A percentile compares a stretch with the other conserved stretches of the same genome.
phyloP scores from a whole-genome alignment of 2,329 filamentous ascomycete genomes.

The Xylariaceae sp. region DNA sequence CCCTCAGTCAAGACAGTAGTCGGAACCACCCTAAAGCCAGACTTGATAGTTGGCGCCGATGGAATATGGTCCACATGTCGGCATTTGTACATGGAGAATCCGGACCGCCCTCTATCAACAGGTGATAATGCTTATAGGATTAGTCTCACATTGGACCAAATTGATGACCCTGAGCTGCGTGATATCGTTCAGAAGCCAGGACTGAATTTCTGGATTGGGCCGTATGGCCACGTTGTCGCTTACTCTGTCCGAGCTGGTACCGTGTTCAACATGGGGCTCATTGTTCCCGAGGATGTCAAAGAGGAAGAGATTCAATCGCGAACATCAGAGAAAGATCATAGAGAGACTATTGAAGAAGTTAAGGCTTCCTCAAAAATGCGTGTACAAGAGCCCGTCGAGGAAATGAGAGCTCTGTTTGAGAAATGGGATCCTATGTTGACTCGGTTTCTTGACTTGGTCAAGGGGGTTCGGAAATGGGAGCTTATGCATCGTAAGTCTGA shows the following conservation, averaged over 20 bases:
- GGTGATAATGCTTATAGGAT: conserved; percentile 66
- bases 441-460: conserved; percentile 47
- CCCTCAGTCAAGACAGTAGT: conserved; percentile 39
- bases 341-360: too few relatives aligned
- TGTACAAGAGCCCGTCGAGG: conserved; percentile 52
- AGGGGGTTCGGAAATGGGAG: conserved; percentile 66
- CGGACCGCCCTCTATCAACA: conserved; percentile 52
- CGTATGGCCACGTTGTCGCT: conserved; percentile 57
- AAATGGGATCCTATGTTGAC: conserved; percentile 62
- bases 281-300: conserved; percentile 63
- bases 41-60: conserved; percentile 62
- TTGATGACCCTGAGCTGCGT: conserved; percentile 49
- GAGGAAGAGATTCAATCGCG: conserved; percentile 36
- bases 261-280: conserved; percentile 64
- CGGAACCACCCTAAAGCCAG: conserved; percentile 41
- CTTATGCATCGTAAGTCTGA: conserved; percentile 50
- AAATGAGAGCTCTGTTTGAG: conserved; percentile 59
- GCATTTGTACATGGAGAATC: conserved; percentile 43
- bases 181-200: conserved; percentile 51
- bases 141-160: conserved; percentile 50
- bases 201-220: conserved; percentile 63
- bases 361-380: conserved; percentile 31
- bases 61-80: conserved; percentile 62
- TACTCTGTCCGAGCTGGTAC: conserved; percentile 59
- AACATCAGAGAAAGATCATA: too few relatives aligned